Evolutionary conservation across 352 stramenopile genomes (phyloP).

Genomic region (Blastocystis hominis): DNA sequence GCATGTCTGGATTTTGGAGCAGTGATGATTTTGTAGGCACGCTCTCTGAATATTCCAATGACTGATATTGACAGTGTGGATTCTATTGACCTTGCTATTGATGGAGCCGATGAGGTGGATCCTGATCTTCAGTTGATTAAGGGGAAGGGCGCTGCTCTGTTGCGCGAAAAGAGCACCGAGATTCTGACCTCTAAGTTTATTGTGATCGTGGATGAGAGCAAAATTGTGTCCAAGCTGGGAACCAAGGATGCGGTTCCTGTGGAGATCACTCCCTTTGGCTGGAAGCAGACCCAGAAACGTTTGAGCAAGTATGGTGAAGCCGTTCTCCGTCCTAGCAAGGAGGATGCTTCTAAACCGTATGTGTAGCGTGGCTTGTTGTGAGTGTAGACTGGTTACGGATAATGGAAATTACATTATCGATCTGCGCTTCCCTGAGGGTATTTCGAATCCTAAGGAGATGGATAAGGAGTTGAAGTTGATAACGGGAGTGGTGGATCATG

Average conservation of each 20-base stretch:
- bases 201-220: slow-evolving; percentile 38
- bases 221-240: neutral
- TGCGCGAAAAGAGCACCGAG: slow-evolving; percentile 34
- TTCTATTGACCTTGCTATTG: slow-evolving; percentile 59
- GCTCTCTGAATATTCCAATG: slow-evolving; percentile 57
- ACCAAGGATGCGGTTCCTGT: neutral
- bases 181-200: slow-evolving; percentile 21
- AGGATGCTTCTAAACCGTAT: slow-evolving; percentile 6
- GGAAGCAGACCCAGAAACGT: neutral
- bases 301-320: neutral
- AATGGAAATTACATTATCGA: slow-evolving; percentile 48
- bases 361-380: neutral
- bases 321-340: neutral
- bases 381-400: neutral
- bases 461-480: neutral
- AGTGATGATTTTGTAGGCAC: neutral
- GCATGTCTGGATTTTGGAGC: neutral
- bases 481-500: slow-evolving; percentile 27
- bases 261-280: slow-evolving; percentile 15
- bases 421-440: neutral
- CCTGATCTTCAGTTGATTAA: slow-evolving; percentile 4
- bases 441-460: slow-evolving; percentile 9
- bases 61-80: slow-evolving; percentile 45
- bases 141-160: neutral
- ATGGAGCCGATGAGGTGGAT: slow-evolving; percentile 60